Conservation (phyloP, 2,329 filamentous ascomycete genomes). For the Teratosphaeria epicoccoides region DNA sequence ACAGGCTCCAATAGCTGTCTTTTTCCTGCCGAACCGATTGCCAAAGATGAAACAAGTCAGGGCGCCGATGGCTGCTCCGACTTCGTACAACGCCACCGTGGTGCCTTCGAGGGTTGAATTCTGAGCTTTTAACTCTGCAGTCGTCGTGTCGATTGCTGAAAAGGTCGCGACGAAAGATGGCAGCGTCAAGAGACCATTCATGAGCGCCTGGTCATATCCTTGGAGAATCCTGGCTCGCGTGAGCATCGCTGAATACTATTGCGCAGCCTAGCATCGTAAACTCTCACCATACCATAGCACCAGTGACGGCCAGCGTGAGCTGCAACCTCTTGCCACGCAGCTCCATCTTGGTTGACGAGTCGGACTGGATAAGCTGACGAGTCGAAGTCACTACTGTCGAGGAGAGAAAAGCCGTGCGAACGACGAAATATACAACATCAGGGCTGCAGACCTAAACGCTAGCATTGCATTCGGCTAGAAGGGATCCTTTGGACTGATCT, state of each 20-base stretch:
- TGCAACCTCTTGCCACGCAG: slow-evolving; percentile 1
- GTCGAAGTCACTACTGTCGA: too few relatives aligned
- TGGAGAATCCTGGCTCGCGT: neutral
- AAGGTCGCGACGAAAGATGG: slow-evolving; percentile 31
- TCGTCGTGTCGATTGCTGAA: slow-evolving; percentile 27
- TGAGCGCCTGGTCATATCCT: slow-evolving; percentile 26
- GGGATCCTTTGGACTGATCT: neutral
- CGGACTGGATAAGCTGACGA: too few relatives aligned
- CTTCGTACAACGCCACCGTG: slow-evolving; percentile 25
- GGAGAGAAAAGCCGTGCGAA: too few relatives aligned
- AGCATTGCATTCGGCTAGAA: neutral
- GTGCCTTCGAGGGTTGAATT: slow-evolving; percentile 22
- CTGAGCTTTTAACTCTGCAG: slow-evolving; percentile 8
- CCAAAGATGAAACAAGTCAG: slow-evolving; percentile 40
- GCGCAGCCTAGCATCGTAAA: neutral
- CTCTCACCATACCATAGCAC: neutral
- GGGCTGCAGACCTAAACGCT: neutral
- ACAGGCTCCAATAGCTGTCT: slow-evolving; percentile 38
- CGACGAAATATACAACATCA: too few relatives aligned
- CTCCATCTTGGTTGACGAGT: slow-evolving; percentile 1
- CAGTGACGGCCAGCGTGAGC: slow-evolving; percentile 1
- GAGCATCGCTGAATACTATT: neutral
- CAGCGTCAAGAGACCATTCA: slow-evolving; percentile 34
- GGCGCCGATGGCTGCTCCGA: slow-evolving; percentile 36
- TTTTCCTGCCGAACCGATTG: slow-evolving; percentile 39